phyloP scores from a whole-genome alignment of 2,329 filamentous ascomycete species.

The Fusarium metavorans region DNA sequence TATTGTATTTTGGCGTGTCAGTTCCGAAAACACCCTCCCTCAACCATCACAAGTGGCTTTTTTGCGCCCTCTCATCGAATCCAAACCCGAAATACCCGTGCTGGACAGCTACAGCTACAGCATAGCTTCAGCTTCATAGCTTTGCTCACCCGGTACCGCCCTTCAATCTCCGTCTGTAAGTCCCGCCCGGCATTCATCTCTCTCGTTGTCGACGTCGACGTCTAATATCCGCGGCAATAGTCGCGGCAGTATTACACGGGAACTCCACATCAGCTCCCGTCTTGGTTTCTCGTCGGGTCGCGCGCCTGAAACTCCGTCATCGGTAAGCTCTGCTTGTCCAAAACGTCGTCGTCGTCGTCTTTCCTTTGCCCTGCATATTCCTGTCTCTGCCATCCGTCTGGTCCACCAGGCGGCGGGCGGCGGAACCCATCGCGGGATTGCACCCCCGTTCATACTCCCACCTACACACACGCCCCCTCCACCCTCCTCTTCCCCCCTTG shows the following conservation, averaged over 20 bases:
- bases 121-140: neutral
- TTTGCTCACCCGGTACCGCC: conserved; percentile 11
- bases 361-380: conserved; percentile 21
- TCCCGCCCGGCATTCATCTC: conserved; percentile 5
- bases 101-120: conserved; percentile 3
- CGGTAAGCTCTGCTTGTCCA: conserved; percentile 31
- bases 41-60: conserved; percentile 28
- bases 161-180: conserved; percentile 29
- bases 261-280: conserved; percentile 26
- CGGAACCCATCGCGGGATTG: conserved; percentile 38
- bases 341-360: neutral
- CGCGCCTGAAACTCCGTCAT: conserved; percentile 23
- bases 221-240: conserved; percentile 28
- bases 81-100: neutral
- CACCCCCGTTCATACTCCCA: conserved; percentile 37
- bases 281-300: conserved; percentile 30
- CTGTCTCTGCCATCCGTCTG: conserved; percentile 10
- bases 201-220: neutral
- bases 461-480: conserved; percentile 10
- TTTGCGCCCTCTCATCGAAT: conserved; percentile 11
- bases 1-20: conserved; percentile 9
- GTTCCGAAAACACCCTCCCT: conserved; percentile 23
- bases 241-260: conserved; percentile 16
- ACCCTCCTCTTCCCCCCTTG: neutral
- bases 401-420: conserved; percentile 37